phyloP scores from a whole-genome alignment of 805 yeast species.

The Starmerella lactis-condensi region DNA sequence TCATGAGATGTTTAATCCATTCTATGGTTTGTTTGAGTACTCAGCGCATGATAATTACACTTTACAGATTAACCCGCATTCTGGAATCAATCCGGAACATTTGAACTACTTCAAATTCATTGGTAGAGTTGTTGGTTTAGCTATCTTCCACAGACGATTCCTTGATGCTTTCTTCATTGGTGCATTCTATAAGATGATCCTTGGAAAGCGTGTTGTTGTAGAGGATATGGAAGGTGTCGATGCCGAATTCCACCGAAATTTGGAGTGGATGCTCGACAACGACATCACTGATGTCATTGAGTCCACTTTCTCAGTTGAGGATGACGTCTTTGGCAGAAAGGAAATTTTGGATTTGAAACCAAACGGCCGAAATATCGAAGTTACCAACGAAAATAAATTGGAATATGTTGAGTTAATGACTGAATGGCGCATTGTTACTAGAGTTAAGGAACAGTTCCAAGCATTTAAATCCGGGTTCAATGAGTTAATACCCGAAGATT shows the following conservation, averaged over 20 bases:
- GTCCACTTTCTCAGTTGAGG: conserved; percentile 67
- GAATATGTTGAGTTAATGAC: conserved; percentile 89
- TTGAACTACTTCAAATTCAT: conserved; percentile 93
- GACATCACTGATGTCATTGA: conserved; percentile 78
- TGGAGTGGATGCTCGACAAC: conserved; percentile 90
- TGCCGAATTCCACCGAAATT: conserved; percentile 83
- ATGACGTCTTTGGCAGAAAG: conserved; percentile 87
- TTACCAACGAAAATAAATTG: conserved; percentile 69
- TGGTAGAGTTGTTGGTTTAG: conserved; percentile 95
- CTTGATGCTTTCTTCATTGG: conserved; percentile 97
- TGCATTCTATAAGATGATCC: conserved; percentile 93
- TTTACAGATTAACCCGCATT: conserved; percentile 90
- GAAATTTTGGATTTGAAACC: conserved; percentile 80
- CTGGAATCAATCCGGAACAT: conserved; percentile 94
- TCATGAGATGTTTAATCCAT: conserved; percentile 97
- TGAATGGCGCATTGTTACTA: conserved; percentile 85
- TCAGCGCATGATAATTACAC: conserved; percentile 97
- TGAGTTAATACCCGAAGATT: conserved; percentile 90
- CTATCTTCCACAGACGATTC: conserved; percentile 95
- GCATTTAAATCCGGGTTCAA: conserved; percentile 95
- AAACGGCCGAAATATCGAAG: conserved; percentile 74
- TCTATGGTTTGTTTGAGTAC: conserved; percentile 90
- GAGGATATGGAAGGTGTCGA: conserved; percentile 99
- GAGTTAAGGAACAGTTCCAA: conserved; percentile 88
- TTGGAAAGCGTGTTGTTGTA: conserved; percentile 79